phyloP scores from a whole-genome alignment of 371 early-diverging fungal genomes.

The Actinomortierella wolfii region DNA sequence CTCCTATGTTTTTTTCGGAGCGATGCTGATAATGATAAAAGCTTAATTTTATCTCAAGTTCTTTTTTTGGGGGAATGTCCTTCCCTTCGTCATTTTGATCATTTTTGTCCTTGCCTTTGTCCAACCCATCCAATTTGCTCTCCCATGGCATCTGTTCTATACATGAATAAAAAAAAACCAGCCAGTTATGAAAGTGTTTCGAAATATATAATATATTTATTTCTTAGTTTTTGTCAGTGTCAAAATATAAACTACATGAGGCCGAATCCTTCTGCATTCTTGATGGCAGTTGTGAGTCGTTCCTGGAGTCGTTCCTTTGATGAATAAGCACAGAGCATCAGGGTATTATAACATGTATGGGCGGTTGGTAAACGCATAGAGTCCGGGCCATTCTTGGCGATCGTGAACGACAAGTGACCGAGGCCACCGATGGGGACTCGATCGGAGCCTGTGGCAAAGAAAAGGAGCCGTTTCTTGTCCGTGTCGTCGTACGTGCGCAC shows the following conservation, averaged over 20 bases:
- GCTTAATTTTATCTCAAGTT: too few species aligned
- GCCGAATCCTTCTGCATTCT: constrained; percentile 98
- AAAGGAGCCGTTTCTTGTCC: constrained; percentile 90
- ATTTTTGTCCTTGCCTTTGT: too few species aligned
- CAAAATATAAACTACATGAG: constrained; percentile 71
- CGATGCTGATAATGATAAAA: too few species aligned
- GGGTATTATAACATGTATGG: constrained; percentile 93
- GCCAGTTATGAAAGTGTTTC: too few species aligned
- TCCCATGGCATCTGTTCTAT: too few species aligned
- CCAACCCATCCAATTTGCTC: too few species aligned
- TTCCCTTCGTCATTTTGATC: too few species aligned
- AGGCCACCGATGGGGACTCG: constrained; percentile 96
- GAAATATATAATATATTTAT: constrained; percentile 1
- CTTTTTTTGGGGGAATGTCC: too few species aligned
- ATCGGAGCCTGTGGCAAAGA: constrained; percentile 98
- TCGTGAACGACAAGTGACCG: constrained; percentile 89
- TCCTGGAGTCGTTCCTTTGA: constrained; percentile 82
- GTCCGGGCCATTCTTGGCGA: constrained; percentile 98
- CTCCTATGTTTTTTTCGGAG: too few species aligned
- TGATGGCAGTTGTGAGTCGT: constrained; percentile 91
- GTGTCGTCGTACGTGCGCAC: constrained; percentile 81
- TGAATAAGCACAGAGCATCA: constrained; percentile 94
- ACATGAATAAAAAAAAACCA: too few species aligned
- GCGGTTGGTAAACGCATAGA: constrained; percentile 84
- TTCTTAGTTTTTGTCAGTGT: too few species aligned